Base-by-base conservation (phyloP, 2,329 filamentous ascomycete genomes). In the Claviceps humidiphila region DNA sequence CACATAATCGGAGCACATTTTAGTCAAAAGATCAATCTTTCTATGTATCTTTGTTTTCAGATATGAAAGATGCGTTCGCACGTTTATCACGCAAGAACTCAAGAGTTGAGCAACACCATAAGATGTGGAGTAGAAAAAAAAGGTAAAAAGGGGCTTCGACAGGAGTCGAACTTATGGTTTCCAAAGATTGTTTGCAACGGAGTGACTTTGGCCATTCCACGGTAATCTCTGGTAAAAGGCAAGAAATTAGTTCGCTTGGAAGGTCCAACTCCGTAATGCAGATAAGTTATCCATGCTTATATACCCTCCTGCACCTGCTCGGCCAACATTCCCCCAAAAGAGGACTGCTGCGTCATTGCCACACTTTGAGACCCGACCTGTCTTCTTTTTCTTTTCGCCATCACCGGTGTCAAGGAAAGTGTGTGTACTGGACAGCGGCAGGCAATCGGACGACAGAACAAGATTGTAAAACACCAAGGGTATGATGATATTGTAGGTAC, bases 211-310 rank as follows among this genome's bases (percentile, higher is more conserved):
- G 54, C 54, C 51, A 53, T 55, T 55, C 54, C 54, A 55, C 54
- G 54, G 54, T 53, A 55, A 55, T 55, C 54, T 55, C 54, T 55
- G 54, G 54, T 55, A 55, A 55, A 55, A 55, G 54, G 54, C 54
- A 55, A 55, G 54, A 55, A 53, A 55, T 55, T 55, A 53, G 51
- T 55, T 6, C 54, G 54, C 46, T 47, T 55, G 54, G 54, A 55
- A 55, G 54, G 54, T 55, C 54, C 51, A 55, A 55, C 54, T 55
- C 54, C 54, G 11, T 26, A 11, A 16, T 5, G 3, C 4, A 2
- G 3, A 2, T 0, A 11, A 34, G n/a, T 41, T 41, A n/a, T 41
- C 20, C 3, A 3, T 17, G 16, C 0, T 17, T 41, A 41, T 41
- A 41, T n/a, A n/a, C 39, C 16, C 13, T 22, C 39, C 6, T 41